Percentiles rank a stretch among this genome's conserved stretches.
Conservation (phyloP, 306 rosid genomes). For the Pyrus betulifolia region DNA sequence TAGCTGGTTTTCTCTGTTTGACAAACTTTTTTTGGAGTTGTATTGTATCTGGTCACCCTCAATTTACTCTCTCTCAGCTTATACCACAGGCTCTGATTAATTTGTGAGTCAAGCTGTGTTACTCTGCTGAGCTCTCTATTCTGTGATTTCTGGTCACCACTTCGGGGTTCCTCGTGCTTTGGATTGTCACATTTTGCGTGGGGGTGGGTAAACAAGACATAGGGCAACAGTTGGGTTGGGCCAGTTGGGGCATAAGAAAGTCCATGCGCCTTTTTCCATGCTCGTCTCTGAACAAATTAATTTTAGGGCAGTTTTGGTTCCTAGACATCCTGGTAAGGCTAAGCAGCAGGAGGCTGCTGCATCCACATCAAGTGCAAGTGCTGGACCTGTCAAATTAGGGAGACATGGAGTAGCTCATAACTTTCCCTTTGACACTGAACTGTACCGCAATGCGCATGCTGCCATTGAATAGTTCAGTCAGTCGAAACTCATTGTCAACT, state of each 20-base stretch:
- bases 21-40: no score
- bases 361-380: constrained; percentile 42
- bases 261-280: no score
- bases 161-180: neutral
- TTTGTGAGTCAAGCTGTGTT: no score
- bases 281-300: neutral
- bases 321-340: constrained; percentile 77
- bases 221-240: neutral
- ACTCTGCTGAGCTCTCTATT: no score
- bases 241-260: neutral
- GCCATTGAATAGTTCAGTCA: neutral
- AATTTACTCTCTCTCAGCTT: no score
- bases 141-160: no score
- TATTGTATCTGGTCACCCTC: no score
- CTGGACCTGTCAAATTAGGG: constrained; percentile 61
- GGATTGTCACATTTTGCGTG: neutral
- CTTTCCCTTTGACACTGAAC: neutral
- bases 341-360: constrained; percentile 67
- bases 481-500: neutral
- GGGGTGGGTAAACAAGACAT: neutral
- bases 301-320: constrained; percentile 58
- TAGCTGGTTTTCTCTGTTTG: no score
- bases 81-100: no score
- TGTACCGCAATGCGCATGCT: neutral
- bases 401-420: constrained; percentile 44